Evolutionary conservation across 805 yeast genomes (phyloP), one percentile per base, ranked within the genome.

Genomic region (Torulaspora indica): DNA sequence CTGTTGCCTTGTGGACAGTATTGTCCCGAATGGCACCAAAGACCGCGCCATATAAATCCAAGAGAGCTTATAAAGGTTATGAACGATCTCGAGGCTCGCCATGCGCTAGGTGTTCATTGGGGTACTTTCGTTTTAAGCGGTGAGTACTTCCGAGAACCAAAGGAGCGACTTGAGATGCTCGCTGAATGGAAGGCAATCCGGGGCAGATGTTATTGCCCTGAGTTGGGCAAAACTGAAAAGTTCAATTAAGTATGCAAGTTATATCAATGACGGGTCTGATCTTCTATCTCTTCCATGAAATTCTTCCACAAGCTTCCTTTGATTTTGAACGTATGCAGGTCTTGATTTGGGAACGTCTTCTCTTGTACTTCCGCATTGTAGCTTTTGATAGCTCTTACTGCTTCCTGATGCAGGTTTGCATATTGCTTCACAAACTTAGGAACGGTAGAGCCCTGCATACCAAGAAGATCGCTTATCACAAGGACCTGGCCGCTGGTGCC

Each of bases 1-100:
- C 72, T 91, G 64, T 66, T 91, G 12, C 98, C 98, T 0, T 88
- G 95, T 49, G 98, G 98, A 0, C 96, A 95, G 48, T 91, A 91
- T 63, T 83, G 90, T 54, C 98, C 98, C 0, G 78, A 84, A 55
- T 87, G 96, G 96, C 97, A 90, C 57, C 90, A 91, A 58, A 76
- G 77, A 46, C 91, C 96, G 3, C 76, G 96, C 54, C 98, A 91
- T 60, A 85, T 82, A 38, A 79, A 81, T 39, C 97, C 98, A 0
- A 72, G 67, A 30, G 98, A 91, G 56, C 80, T 90, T 8, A 49
- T 85, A 3, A 70, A 77, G 48, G 81, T 89, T 3, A 80, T 81
- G 75, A 58, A 73, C 12, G 85, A 82, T 49, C 56, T 88, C 45
- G 67, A 74, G 5, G 79, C 86, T 2, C 63, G 73, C 45, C 76